A percentile compares a stretch with the other conserved stretches of the same genome.
Conservation (phyloP, 75 land plant species). For the Pinus tabuliformis region DNA sequence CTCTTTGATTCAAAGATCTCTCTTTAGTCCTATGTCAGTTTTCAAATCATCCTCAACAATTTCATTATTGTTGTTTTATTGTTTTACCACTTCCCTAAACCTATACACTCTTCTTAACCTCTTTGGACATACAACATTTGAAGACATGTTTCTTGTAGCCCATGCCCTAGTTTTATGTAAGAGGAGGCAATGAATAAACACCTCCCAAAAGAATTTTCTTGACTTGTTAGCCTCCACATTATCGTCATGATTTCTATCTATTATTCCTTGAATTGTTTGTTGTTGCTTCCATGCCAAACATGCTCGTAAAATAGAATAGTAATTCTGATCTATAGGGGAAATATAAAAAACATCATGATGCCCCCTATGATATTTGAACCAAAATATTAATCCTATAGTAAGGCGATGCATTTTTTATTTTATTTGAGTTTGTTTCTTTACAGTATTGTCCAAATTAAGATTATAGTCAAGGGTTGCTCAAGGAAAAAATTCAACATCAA, state of each 20-base stretch:
- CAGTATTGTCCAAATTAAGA: not conserved
- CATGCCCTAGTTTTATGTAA: not conserved
- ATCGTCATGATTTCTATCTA: not conserved
- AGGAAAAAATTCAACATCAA: slow-evolving; percentile 20
- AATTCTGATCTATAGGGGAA: slow-evolving; percentile 34
- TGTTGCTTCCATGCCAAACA: slow-evolving; percentile 18
- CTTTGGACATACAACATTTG: not conserved
- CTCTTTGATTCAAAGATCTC: not conserved
- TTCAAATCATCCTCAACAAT: not conserved
- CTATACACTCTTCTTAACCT: not conserved
- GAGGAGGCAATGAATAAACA: not conserved
- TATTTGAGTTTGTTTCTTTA: not conserved
- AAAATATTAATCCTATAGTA: slow-evolving; percentile 46
- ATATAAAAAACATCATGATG: slow-evolving; percentile 15
- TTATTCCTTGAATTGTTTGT: not conserved
- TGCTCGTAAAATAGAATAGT: slow-evolving; percentile 34
- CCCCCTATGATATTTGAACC: slow-evolving; percentile 1
- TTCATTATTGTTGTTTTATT: not conserved
- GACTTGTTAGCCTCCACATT: not conserved
- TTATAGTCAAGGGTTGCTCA: slow-evolving; percentile 16
- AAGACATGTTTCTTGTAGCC: not conserved
- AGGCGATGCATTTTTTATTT: slow-evolving; percentile 10
- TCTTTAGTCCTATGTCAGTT: not conserved
- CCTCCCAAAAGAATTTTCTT: not conserved
- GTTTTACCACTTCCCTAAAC: not conserved